Percentiles rank a stretch among this genome's conserved stretches.
Evolutionary conservation across 2,329 filamentous ascomycete genomes (phyloP).

Genomic region (Chaetomiaceae sp.): DNA sequence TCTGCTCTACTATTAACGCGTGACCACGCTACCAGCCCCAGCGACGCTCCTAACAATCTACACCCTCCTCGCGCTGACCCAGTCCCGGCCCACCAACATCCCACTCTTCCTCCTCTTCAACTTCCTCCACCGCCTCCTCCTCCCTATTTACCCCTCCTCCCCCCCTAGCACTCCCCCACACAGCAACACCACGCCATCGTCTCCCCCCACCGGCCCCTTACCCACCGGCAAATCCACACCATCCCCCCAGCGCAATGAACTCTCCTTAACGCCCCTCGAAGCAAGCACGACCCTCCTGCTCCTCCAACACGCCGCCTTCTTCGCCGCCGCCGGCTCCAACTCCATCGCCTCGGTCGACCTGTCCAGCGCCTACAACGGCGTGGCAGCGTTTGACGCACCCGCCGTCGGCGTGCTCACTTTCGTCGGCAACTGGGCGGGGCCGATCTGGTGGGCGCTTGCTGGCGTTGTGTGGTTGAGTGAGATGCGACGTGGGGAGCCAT

Average conservation of each 20-base stretch:
- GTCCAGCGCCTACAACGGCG: constrained; percentile 90
- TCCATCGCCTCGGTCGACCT: constrained; percentile 94
- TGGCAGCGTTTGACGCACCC: constrained; percentile 72
- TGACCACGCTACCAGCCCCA: constrained; percentile 25
- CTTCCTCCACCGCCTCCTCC: constrained; percentile 47
- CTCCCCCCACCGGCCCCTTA: no score
- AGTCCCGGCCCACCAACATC: constrained; percentile 78
- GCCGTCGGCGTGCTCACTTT: constrained; percentile 81
- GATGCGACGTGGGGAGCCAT: no score
- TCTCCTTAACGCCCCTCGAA: constrained; percentile 40
- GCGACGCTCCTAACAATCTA: constrained; percentile 62
- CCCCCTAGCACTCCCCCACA: no score
- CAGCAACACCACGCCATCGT: no score
- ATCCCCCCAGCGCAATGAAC: constrained; percentile 39
- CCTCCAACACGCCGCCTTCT: constrained; percentile 77
- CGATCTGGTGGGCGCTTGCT: constrained; percentile 77
- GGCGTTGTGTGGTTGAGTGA: constrained; percentile 49
- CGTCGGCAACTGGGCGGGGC: constrained; percentile 82
- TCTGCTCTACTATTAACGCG: constrained; percentile 22
- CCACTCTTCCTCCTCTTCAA: constrained; percentile 76
- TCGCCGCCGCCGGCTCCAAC: constrained; percentile 85
- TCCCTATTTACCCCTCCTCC: constrained; percentile 8
- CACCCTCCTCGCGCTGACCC: constrained; percentile 75
- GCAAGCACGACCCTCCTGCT: constrained; percentile 67
- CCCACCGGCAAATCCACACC: no score